Base-by-base conservation (phyloP, 140 eudicot species). In the Oenanthe javanica region DNA sequence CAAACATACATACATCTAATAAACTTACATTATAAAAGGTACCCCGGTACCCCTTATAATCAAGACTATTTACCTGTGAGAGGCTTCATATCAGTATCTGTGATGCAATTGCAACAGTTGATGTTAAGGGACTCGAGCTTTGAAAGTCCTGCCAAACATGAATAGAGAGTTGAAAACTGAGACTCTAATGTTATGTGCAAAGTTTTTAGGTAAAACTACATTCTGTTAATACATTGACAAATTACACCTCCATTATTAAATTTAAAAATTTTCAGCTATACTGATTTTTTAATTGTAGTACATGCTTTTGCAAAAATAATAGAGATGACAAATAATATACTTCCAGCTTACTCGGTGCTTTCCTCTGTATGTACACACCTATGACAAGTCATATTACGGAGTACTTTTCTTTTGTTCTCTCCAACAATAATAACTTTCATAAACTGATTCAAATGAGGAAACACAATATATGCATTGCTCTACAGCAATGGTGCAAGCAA, bases 81-180 rank as follows among this genome's bases (percentile, higher is more conserved):
- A 77, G 92, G 92, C 82, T 88, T 93, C 97, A 96, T 89, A 82
- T 96, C 99, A 18, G 86, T 87, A 90, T 96, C 96, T 0, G 88
- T 86, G 72, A 96, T 91, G 92, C 96, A 96, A 80, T 87, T 93
- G 82, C 99, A 96, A 83, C 96, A 96, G 86, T 93, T 96, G 81
- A 93, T 66, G 74, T 96, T 91, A 43, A 96, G 98, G 76, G 90
- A 83, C 88, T 88, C 96, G 4, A 96, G 97, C 89, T 91, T 96
- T 64, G 91, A 79, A 9, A 93, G 85, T 45, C 98, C 99, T 96
- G 87, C 46, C 78, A 86, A 80, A 84, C 57, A 55, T 36, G 13
- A 47, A 49, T 54, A 31, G 50, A n/a, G 13, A 31, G 36, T 45
- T 0, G 27, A 46, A 19, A 73, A 46, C 57, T 12, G 14, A 46